phyloP scores from a whole-genome alignment of 2,329 filamentous ascomycete species.

The Tothia fuscella region DNA sequence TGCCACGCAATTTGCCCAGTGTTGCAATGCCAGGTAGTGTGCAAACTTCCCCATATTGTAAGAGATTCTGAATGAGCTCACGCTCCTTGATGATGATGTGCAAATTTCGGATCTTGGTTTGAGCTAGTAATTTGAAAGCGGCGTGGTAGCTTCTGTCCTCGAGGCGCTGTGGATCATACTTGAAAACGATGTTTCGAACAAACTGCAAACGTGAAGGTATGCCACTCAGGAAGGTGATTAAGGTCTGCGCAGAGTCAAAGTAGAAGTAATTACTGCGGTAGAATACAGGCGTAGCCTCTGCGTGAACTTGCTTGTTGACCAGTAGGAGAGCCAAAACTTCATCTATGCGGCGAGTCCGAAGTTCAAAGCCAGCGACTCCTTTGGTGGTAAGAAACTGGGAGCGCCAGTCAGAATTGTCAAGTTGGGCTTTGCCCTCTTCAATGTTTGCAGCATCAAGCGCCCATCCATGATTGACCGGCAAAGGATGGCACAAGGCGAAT shows the following conservation, averaged over 20 bases:
- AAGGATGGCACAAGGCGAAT: background rate
- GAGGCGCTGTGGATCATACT: background rate
- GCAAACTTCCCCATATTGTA: background rate
- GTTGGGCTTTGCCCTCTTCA: background rate
- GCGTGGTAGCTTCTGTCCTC: too few relatives aligned
- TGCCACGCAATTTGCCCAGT: background rate
- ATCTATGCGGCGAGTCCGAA: background rate
- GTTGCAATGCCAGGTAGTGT: background rate
- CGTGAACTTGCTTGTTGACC: background rate
- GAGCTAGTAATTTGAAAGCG: background rate
- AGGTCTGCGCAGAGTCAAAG: slow-evolving; percentile 2
- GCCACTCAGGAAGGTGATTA: background rate
- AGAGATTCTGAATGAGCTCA: background rate
- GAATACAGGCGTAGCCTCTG: slow-evolving; percentile 4
- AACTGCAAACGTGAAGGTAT: background rate
- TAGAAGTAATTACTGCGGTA: slow-evolving; percentile 1
- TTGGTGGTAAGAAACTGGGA: background rate
- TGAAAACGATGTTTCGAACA: slow-evolving; percentile 1
- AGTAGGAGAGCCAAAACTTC: background rate
- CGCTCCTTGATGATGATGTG: slow-evolving; percentile 3
- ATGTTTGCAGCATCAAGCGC: background rate
- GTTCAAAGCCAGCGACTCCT: background rate
- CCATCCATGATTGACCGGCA: slow-evolving; percentile 6
- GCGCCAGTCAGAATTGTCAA: background rate
- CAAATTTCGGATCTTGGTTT: background rate